phyloP scores from a whole-genome alignment of 108 stramenopile genomes.

The Conticribra weissflogii region DNA sequence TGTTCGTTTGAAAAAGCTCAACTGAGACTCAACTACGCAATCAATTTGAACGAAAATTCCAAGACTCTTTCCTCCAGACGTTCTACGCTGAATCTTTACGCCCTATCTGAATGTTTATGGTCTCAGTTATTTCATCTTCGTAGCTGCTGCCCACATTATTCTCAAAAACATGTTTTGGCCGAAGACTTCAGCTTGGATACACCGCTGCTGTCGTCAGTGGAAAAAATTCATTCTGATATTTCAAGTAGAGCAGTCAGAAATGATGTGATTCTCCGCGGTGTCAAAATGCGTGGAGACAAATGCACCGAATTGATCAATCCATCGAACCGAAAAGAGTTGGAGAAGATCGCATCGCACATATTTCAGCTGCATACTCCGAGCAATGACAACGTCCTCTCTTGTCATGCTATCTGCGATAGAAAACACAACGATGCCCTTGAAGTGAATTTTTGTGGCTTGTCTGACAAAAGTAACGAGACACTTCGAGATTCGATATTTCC shows the following conservation, averaged over 20 bases:
- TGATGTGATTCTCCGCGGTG: constrained; percentile 20
- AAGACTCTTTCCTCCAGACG: not conserved
- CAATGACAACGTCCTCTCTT: not conserved
- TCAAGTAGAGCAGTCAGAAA: constrained; percentile 13
- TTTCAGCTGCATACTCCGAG: not conserved
- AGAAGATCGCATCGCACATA: constrained; percentile 14
- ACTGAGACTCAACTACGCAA: constrained; percentile 26
- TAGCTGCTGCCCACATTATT: constrained; percentile 16
- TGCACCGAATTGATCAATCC: constrained; percentile 1
- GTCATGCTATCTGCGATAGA: too few species aligned
- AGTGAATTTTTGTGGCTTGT: too few species aligned
- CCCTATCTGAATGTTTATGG: constrained; percentile 38
- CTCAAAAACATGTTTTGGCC: not conserved
- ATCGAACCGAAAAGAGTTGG: constrained; percentile 12
- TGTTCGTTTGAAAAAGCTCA: constrained; percentile 42
- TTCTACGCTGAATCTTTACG: constrained; percentile 18
- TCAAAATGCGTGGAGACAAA: constrained; percentile 23
- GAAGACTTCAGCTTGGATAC: not conserved
- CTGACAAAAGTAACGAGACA: not conserved
- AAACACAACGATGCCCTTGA: too few species aligned
- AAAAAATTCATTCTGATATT: constrained; percentile 18
- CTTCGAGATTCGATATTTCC: constrained; percentile 26
- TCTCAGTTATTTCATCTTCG: constrained; percentile 30
- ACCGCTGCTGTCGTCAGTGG: constrained; percentile 1
- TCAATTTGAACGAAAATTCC: constrained; percentile 22